phyloP scores from a whole-genome alignment of 2,329 filamentous ascomycete species.

The Cephalotrichum gorgonifer region DNA sequence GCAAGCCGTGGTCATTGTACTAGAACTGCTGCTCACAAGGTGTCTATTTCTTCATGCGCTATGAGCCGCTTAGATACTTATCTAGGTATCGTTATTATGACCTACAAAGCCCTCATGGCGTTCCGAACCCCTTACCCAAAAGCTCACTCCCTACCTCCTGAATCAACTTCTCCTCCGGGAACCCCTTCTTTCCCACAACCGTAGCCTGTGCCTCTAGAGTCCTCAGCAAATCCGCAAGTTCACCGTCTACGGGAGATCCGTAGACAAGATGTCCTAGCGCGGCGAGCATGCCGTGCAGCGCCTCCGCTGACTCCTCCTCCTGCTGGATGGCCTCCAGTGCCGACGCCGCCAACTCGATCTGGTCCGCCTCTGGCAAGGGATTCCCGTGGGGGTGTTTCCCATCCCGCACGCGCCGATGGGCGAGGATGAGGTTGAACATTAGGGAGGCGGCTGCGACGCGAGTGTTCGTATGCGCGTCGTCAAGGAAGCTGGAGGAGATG shows the following conservation, averaged over 20 bases:
- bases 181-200: constrained; percentile 46
- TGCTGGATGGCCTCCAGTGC: constrained; percentile 61
- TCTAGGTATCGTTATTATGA: no score
- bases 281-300: constrained; percentile 65
- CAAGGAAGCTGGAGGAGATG: constrained; percentile 68
- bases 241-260: constrained; percentile 56
- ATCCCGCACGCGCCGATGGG: constrained; percentile 56
- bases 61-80: no score
- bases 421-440: constrained; percentile 69
- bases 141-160: constrained; percentile 40
- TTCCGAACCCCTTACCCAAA: constrained; percentile 37
- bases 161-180: constrained; percentile 49
- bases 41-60: no score
- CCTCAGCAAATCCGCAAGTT: constrained; percentile 68
- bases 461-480: constrained; percentile 61
- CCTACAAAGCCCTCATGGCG: constrained; percentile 17
- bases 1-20: no score
- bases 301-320: constrained; percentile 55
- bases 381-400: constrained; percentile 38
- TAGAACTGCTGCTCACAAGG: no score
- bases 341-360: constrained; percentile 74
- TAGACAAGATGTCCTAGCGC: constrained; percentile 71
- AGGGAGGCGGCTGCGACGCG: constrained; percentile 75
- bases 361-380: constrained; percentile 54
- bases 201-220: constrained; percentile 65